Evolutionary conservation across 1,284 basidiomycete species (phyloP), one percentile per base, ranked within the genome.

Genomic region (Pseudozyma hubeiensis): DNA sequence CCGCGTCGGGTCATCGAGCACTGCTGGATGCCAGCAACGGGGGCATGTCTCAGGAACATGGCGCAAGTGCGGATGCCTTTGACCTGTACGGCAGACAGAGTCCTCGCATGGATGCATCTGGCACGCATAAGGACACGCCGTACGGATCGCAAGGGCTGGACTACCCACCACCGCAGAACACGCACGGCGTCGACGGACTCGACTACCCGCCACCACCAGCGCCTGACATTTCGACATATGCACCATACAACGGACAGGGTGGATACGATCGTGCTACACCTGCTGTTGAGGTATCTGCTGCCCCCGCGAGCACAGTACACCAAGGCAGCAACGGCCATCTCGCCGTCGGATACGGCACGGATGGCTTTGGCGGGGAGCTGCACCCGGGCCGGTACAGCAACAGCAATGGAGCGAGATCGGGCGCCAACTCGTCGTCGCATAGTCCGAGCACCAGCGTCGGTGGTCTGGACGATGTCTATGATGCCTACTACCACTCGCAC

Each of bases 391-490:
- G 53, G 40, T 58, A 74, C 47, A 64, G 58, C 58, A 53, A 61
- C 37, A 53, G 51, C 35, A 55, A 57, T 41, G 68, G 58, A 13
- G 54, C 37, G 7, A 53, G 63, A 11, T 59, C 60, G 4, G 58
- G 51, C 29, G 54, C 37, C 45, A 62, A 57, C 46, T 71, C 68
- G 34, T 57, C 57, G 1, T 34, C 46, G 5, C 61, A 59, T 34
- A 68, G 64, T 33, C 51, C 62, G 1, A 52, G 37, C 44, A 56
- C 61, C 13, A 65, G 66, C 56, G 52, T 53, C 0, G 41, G 45
- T 7, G 64, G 59, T 7, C 45, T 66, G 41, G 72, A 75, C n/a
- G 72, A 75, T 35, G 54, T 75, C 9, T 75, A 75, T 51, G 72
- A 70, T 48, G 72, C 72, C 13, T 75, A 75, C 51, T 53, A 71